These are phyloP conservation scores for Aspergillus sp. DNA, from an alignment of 2,329 filamentous ascomycete species.

Conservation along the genomic window DNA sequence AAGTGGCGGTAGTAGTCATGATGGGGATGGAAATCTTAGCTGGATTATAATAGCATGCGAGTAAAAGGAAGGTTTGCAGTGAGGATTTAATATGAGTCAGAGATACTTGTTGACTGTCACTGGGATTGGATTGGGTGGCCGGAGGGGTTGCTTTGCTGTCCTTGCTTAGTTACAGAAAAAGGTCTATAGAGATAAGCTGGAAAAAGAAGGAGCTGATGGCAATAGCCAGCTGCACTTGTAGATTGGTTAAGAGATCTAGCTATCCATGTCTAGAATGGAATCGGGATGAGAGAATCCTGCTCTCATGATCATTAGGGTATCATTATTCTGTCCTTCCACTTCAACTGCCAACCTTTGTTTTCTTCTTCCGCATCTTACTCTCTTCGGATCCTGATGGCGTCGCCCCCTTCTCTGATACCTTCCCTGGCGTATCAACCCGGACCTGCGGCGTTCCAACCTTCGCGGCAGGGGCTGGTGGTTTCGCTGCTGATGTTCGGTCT, in stretches of 20 bases:
- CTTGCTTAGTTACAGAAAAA: too few species aligned
- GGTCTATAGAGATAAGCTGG: too few species aligned
- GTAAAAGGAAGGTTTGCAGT: too few species aligned
- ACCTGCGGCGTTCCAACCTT: constrained; percentile 36
- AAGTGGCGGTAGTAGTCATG: background rate
- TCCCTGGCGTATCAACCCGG: constrained; percentile 35
- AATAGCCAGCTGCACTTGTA: too few species aligned
- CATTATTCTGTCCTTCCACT: background rate
- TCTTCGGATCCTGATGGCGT: constrained; percentile 38
- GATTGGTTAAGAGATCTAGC: background rate
- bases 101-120: too few species aligned
- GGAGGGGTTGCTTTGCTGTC: background rate
- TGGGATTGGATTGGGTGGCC: background rate
- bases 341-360: constrained; percentile 34
- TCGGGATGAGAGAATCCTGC: background rate
- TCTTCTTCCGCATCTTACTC: constrained; percentile 40
- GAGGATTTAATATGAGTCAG: too few species aligned
- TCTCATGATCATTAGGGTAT: constrained; percentile 6
- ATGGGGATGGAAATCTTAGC: background rate
- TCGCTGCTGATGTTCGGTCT: constrained; percentile 24
- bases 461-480: constrained; percentile 20
- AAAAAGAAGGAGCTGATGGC: too few species aligned
- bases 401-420: constrained; percentile 32
- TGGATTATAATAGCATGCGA: background rate
- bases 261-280: background rate